Evolutionary conservation across 2,329 filamentous ascomycete species (phyloP).

Genomic region (Penicillium verrucosum): DNA sequence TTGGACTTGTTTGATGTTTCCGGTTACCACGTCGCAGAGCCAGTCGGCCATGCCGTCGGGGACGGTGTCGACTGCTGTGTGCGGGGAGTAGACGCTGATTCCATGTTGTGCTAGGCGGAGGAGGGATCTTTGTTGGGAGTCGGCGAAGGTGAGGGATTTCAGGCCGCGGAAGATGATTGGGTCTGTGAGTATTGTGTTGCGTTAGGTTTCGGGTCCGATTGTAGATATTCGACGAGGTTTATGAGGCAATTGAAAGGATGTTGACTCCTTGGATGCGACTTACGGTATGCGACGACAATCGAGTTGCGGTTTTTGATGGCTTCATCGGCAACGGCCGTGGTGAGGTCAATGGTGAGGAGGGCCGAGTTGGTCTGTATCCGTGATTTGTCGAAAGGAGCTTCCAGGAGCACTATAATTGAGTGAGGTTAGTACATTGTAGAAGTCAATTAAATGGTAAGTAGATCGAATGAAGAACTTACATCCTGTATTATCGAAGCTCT

Average conservation of each 20-base stretch:
- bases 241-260: background rate
- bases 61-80: conserved; percentile 90
- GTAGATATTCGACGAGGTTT: background rate
- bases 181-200: conserved; percentile 52
- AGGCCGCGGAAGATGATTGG: conserved; percentile 94
- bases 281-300: conserved; percentile 87
- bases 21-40: conserved; percentile 81
- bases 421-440: background rate
- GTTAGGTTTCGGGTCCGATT: background rate
- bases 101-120: conserved; percentile 78
- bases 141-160: conserved; percentile 78
- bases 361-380: conserved; percentile 62
- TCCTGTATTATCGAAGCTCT: conserved; percentile 95
- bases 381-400: conserved; percentile 61
- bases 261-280: conserved; percentile 23
- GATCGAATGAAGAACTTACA: conserved; percentile 39
- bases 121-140: conserved; percentile 83
- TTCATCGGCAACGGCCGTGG: conserved; percentile 82
- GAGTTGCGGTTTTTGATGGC: conserved; percentile 74
- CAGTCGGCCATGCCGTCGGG: conserved; percentile 85
- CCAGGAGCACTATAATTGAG: conserved; percentile 59
- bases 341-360: conserved; percentile 86
- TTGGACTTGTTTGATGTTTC: conserved; percentile 30
- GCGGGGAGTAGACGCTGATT: conserved; percentile 92
- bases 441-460: background rate